Evolutionary conservation across 2,329 filamentous ascomycete genomes (phyloP), one percentile per base, ranked within the genome.

Genomic region (Diaporthe citri): DNA sequence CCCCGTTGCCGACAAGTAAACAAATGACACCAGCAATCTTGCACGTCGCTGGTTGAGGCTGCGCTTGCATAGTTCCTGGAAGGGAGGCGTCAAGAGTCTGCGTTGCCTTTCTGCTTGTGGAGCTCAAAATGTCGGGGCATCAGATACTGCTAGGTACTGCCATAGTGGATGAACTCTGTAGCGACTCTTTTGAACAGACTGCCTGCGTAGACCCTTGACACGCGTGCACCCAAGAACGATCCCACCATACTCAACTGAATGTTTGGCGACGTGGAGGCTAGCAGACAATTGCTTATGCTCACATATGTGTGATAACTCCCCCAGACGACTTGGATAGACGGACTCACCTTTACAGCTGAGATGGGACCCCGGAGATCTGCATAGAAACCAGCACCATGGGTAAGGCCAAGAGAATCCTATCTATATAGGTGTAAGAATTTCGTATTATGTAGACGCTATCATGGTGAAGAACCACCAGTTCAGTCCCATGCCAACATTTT

Each of bases 1-100:
- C 71, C 91, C 92, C 39, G 85, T 95, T 82, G 86, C 89, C 81
- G 94, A 95, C 83, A 95, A 95, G 87, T 86, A 91, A 48, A 52
- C 36, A 3, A 41, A 12, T 3, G 28, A 3, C 31, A 28, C 34
- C 25, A 43, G 43, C 46, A 51, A 4, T 22, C 7, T 25, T 60
- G 56, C 12, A 4, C 10, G 12, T 39, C 12, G 56, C 17, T 10
- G 56, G 34, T n/a, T 10, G n/a, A 59, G n/a, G 57, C 57, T 41
- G 57, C 12, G 52, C 31, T 60, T 22, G 34, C 10, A 25, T 13
- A 28, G 6, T 60, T 67, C 7, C 13, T 25, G 57, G 57, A 15
- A n/a, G 5, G n/a, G 9, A n/a, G 36, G 12, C 36, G 31, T 20
- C 28, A 12, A 57, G 31, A 36, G 55, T 13, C 41, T 60, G 22